Percentiles rank a stretch among this genome's conserved stretches.
These are phyloP conservation scores for Suhomyces bolitotheri DNA, from an alignment of 1,139 yeast genomes.

Conservation along the genomic window DNA sequence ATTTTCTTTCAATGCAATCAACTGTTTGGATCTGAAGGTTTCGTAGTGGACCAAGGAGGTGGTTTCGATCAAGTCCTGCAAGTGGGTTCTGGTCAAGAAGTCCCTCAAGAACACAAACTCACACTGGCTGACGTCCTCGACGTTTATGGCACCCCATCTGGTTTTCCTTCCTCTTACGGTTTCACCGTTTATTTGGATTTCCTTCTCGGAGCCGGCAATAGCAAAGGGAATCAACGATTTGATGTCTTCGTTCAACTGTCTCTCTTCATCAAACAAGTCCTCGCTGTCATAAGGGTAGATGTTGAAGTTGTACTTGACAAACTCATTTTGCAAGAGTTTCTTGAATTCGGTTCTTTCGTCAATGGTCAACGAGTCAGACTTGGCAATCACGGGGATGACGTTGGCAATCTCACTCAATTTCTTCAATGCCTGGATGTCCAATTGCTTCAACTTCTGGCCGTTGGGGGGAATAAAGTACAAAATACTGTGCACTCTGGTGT, in stretches of 20 bases:
- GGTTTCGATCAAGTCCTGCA: conserved; percentile 93
- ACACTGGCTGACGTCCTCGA: conserved; percentile 92
- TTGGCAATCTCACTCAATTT: conserved; percentile 88
- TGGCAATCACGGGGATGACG: conserved; percentile 94
- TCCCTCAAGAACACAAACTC: conserved; percentile 93
- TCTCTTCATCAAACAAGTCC: conserved; percentile 74
- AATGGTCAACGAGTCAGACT: conserved; percentile 83
- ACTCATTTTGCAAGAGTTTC: conserved; percentile 73
- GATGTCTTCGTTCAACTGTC: conserved; percentile 73
- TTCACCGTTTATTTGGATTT: conserved; percentile 73
- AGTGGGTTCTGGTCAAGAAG: conserved; percentile 90
- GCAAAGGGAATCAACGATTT: conserved; percentile 90
- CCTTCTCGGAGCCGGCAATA: conserved; percentile 86
- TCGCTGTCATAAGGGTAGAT: conserved; percentile 86
- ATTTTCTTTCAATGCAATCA: conserved; percentile 90
- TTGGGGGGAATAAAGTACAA: conserved; percentile 90
- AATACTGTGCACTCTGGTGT: conserved; percentile 94
- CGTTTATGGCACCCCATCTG: conserved; percentile 89
- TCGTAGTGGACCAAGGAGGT: conserved; percentile 90
- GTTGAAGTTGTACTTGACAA: conserved; percentile 68
- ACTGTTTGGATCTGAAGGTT: conserved; percentile 88
- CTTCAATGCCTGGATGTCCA: conserved; percentile 81
- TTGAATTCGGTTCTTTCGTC: conserved; percentile 82
- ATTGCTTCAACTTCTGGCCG: conserved; percentile 72
- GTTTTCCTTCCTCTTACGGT: conserved; percentile 87